Base-by-base conservation (phyloP, 345 rosid genomes). In the Eucalyptus dawsonii region DNA sequence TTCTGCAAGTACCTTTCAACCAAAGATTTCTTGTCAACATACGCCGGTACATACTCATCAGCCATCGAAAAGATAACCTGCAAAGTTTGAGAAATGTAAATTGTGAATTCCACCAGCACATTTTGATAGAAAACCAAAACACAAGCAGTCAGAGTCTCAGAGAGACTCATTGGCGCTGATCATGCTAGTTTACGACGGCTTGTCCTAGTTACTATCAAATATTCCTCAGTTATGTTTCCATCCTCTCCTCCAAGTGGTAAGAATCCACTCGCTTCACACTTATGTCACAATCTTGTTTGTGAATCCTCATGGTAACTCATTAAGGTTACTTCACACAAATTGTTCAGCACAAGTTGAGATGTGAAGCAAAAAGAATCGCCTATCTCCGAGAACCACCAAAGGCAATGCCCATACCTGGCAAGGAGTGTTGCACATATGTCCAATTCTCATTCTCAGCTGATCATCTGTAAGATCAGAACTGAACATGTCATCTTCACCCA, bases 401-500 rank as follows among this genome's bases (percentile, higher is more conserved):
- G 60, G 87, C 17, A 60, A 31, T 49, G 47, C 56, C 27, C 56
- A 56, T 92, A 98, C 99, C 99, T 97, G 99, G 95, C 98, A 96
- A 90, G 98, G 98, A 17, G 95, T 97, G 91, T 93, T 97, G 91
- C 93, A 91, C 99, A 98, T 98, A 90, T 96, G 98, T 16, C 99
- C 98, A 88, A 98, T 98, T 91, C 95, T 95, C 91, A 90, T 92
- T 96, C 91, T 97, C 90, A 97, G 94, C 90, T 97, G 99, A 94
- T 98, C 96, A 72, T 97, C 99, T 86, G 92, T 98, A 87, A 98
- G 99, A 91, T 98, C 99, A 54, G 99, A 98, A 92, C 99, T 98
- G 94, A 98, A 98, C 96, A 97, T 93, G 94, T 97, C 99, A 90
- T 97, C 99, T 67, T 97, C 99, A 13, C 99, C 99, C 99, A 96